A percentile compares a stretch with the other conserved stretches of the same genome.
Evolutionary conservation across 2,329 filamentous ascomycete species (phyloP).

Genomic region (Blastomyces emzantsi): DNA sequence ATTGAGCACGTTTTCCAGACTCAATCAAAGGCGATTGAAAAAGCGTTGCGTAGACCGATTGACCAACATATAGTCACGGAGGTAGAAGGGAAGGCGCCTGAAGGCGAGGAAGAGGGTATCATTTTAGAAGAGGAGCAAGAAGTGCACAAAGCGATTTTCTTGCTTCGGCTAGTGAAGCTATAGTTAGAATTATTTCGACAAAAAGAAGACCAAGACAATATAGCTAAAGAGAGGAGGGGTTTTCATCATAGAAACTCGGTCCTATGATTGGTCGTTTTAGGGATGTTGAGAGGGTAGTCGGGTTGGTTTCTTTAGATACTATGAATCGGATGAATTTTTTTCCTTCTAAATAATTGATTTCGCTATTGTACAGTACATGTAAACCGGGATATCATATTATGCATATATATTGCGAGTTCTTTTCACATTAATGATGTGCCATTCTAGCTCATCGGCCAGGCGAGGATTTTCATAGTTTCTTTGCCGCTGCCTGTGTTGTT

Average conservation of each 20-base stretch:
- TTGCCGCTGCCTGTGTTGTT: conserved; percentile 41
- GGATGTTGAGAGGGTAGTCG: neutral
- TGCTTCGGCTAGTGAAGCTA: conserved; percentile 66
- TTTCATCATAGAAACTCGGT: conserved; percentile 1
- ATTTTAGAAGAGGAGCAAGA: conserved; percentile 80
- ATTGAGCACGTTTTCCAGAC: conserved; percentile 60
- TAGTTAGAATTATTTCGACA: conserved; percentile 33
- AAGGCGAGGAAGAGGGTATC: conserved; percentile 47
- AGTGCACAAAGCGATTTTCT: conserved; percentile 70
- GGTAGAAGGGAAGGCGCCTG: conserved; percentile 49
- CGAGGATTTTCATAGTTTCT: conserved; percentile 28
- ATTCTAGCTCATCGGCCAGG: neutral
- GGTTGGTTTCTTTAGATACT: neutral
- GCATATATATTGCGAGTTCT: neutral
- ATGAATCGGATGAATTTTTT: conserved; percentile 6
- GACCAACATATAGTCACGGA: conserved; percentile 58
- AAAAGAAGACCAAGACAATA: neutral
- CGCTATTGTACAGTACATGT: conserved; percentile 1
- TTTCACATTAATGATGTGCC: neutral
- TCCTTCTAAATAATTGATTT: neutral
- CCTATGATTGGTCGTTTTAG: neutral
- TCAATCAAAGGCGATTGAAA: conserved; percentile 62
- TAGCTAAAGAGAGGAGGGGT: neutral
- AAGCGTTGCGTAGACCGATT: conserved; percentile 65
- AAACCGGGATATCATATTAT: neutral